Evolutionary conservation across 371 early-diverging fungal genomes (phyloP).

Genomic region (Mucor indicus): DNA sequence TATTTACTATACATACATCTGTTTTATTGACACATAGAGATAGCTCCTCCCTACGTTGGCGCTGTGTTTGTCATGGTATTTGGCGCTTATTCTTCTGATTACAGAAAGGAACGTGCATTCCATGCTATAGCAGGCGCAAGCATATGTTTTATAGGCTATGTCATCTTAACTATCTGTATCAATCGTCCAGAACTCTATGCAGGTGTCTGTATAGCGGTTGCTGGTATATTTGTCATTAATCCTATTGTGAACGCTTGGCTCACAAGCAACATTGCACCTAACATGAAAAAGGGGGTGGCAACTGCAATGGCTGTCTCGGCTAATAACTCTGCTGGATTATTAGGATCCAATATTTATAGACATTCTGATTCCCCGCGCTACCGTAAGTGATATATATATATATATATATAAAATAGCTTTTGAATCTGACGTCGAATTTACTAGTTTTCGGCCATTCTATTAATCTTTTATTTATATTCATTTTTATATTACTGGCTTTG

Average conservation of each 20-base stretch:
- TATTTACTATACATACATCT: not conserved
- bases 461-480: conserved; percentile 25
- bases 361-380: conserved; percentile 45
- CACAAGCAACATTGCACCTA: conserved; percentile 43
- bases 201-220: conserved; percentile 40
- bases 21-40: not conserved
- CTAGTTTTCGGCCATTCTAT: conserved; percentile 39
- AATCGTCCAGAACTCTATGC: conserved; percentile 21
- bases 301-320: conserved; percentile 51
- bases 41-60: conserved; percentile 45
- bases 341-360: conserved; percentile 48
- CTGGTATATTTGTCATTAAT: conserved; percentile 45
- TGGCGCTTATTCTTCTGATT: conserved; percentile 39
- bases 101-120: conserved; percentile 31
- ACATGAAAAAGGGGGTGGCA: conserved; percentile 47
- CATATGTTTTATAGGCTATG: conserved; percentile 35
- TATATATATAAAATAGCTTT: not conserved
- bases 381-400: conserved; percentile 13
- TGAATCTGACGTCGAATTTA: not conserved
- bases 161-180: conserved; percentile 20
- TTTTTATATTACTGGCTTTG: conserved; percentile 28
- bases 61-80: conserved; percentile 45
- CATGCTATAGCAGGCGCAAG: conserved; percentile 39
- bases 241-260: conserved; percentile 52
- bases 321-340: conserved; percentile 44